Conservation (phyloP, 805 yeast species). For the Candida sphagnicola region DNA sequence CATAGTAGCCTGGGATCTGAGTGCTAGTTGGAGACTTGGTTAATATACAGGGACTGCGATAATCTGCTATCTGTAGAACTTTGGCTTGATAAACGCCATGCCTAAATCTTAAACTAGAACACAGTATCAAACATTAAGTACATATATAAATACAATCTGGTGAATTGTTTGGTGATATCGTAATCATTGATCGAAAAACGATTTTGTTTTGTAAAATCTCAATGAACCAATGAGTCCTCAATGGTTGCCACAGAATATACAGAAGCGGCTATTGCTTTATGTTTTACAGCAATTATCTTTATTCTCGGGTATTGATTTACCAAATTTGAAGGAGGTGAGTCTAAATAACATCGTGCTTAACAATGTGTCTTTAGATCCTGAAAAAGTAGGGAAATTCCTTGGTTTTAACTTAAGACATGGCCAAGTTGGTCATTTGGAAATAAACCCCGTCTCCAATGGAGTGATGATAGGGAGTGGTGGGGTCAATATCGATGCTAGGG, state of each 20-base stretch:
- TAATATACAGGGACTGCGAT: no score
- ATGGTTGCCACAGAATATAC: slow-evolving; percentile 86
- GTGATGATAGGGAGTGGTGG: slow-evolving; percentile 80
- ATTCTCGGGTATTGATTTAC: slow-evolving; percentile 77
- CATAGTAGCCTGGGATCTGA: background rate
- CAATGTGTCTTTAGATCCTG: slow-evolving; percentile 70
- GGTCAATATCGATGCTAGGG: slow-evolving; percentile 55
- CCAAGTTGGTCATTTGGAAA: slow-evolving; percentile 46
- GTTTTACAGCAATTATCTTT: slow-evolving; percentile 76
- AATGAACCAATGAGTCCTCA: slow-evolving; percentile 20
- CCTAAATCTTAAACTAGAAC: no score
- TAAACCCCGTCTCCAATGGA: slow-evolving; percentile 38
- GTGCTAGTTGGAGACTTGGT: no score
- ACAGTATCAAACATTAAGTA: no score
- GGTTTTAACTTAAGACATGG: slow-evolving; percentile 64
- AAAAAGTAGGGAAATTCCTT: slow-evolving; percentile 59
- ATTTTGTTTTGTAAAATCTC: no score
- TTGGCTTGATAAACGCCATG: no score
- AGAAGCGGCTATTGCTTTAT: slow-evolving; percentile 74
- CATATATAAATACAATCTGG: no score
- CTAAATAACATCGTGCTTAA: slow-evolving; percentile 48
- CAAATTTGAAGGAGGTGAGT: slow-evolving; percentile 73
- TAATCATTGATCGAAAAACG: no score
- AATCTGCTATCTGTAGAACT: no score
- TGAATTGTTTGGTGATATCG: no score